Evolutionary conservation across 371 early-diverging fungal species (phyloP), one percentile per base, ranked within the genome.

Genomic region (Phascolomyces articulosus): DNA sequence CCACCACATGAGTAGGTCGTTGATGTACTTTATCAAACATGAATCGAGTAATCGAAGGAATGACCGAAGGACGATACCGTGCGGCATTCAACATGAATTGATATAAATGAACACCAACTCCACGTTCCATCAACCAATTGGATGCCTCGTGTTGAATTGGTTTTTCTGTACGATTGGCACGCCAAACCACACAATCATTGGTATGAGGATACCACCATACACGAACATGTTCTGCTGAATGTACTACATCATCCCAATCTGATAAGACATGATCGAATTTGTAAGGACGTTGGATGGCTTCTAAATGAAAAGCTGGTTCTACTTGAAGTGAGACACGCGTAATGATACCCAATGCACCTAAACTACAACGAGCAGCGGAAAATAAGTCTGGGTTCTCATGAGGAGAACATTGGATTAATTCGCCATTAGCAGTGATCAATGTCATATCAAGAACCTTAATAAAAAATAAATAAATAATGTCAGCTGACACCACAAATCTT

Each of bases 171-270:
- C 91, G 84, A 64, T 86, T 88, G 47, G 91, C 92, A 4, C 83
- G 83, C 93, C 93, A 95, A 13, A 91, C 84, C 8, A 91, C 88
- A 21, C 86, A 85, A 62, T 89, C 82, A 62, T 93, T 87, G 0
- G 92, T 91, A 64, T 93, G 90, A 9, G 95, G 94, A 65, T 89
- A 91, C 93, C 94, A 95, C 92, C 93, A 92, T 4, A 95, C 75
- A 47, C 93, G 86, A n/a, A 89, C 87, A 69, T 92, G 91, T 62
- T 93, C 90, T 4, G 92, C 88, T 10, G 89, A 87, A 21, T 84
- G 75, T 16, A 90, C 80, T 4, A 91, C 74, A 18, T 51, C 53
- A 44, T 78, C 74, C 67, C 90, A 83, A 40, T 87, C 68, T n/a
- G 83, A 69, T 34, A 93, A 62, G 21, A 91, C 77, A 11, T 82